Base-by-base conservation (phyloP, 2,329 filamentous ascomycete genomes). In the Drechslera avenae region DNA sequence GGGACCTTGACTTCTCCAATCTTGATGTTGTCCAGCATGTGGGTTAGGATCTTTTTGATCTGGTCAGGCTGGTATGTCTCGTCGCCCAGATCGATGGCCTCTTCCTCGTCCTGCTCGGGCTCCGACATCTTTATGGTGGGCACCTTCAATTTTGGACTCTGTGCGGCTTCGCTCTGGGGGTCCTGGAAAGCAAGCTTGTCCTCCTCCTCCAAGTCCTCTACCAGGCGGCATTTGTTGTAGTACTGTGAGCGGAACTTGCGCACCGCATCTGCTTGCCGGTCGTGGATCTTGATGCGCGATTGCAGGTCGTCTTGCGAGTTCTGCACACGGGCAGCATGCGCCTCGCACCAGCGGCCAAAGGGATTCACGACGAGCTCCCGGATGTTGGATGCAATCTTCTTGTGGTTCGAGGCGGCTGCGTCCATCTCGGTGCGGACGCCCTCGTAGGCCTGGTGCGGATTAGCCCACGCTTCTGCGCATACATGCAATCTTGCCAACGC, bases 171-270 rank as follows among this genome's bases (percentile, higher is more conserved):
- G 43, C 72, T 80, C 54, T 83, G 80, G 4, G 91, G 91, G 60
- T 92, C 91, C 73, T 96, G 91, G 76, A 99, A 99, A 32, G 92
- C 94, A 47, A 99, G 83, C 76, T 99, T 97, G 74, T 97, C 96
- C 79, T 99, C 95, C 76, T 99, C 94, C 73, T 99, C 94, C 54
- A 97, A 78, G 71, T 99, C 94, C 73, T 99, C 95, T 5, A 97
- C 88, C 56, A 97, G 80, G 41, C 95, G 88, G 73, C 94, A 99
- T 77, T 97, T 99, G 81, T 97, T 99, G 83, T 97, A 97, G 77
- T 99, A 99, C 64, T 90, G 89, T 74, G 90, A 96, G 59, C 94
- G 86, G 64, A 97, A 84, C 77, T 97, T 97, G 81, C 91, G 91
- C 55, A 96, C 91, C 16, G 83, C 75, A 56, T 99, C 94, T 51